Evolutionary conservation across 1,139 yeast species (phyloP).

Genomic region (Kurtzmaniella quercitrusa): DNA sequence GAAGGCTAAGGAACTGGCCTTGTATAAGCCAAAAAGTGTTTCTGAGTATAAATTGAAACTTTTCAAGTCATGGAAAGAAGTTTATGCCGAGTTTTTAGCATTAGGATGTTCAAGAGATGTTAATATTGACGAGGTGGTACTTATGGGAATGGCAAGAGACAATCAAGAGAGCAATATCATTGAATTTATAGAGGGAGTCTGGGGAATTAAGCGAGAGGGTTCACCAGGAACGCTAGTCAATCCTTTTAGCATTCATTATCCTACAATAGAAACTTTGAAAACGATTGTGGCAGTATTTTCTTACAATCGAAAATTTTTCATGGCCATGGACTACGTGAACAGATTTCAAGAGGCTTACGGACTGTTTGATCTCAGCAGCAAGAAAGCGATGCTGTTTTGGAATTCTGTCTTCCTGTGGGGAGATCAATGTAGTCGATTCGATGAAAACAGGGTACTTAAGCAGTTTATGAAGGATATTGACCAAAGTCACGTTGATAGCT

Average conservation of each 20-base stretch:
- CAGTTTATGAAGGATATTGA: conserved; percentile 20
- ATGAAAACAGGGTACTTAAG: conserved; percentile 24
- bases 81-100: background rate
- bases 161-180: conserved; percentile 12
- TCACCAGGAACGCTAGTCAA: conserved; percentile 7
- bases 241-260: conserved; percentile 21
- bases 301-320: conserved; percentile 26
- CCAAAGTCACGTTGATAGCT: conserved; percentile 7
- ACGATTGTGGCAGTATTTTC: conserved; percentile 31
- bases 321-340: conserved; percentile 33
- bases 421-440: conserved; percentile 26
- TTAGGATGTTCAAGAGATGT: background rate
- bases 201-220: conserved; percentile 31
- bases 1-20: conserved; percentile 16
- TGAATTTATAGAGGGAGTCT: conserved; percentile 25
- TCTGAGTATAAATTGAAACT: background rate
- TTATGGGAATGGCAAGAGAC: conserved; percentile 1
- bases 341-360: conserved; percentile 30
- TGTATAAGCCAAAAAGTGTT: background rate
- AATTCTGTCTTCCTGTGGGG: conserved; percentile 36
- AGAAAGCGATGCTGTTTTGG: conserved; percentile 29
- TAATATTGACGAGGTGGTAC: background rate
- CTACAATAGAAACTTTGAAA: conserved; percentile 22
- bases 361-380: conserved; percentile 17
- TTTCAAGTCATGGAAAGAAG: conserved; percentile 1